Evolutionary conservation across 2,329 filamentous ascomycete genomes (phyloP).

Genomic region (Aspergillus proliferans): DNA sequence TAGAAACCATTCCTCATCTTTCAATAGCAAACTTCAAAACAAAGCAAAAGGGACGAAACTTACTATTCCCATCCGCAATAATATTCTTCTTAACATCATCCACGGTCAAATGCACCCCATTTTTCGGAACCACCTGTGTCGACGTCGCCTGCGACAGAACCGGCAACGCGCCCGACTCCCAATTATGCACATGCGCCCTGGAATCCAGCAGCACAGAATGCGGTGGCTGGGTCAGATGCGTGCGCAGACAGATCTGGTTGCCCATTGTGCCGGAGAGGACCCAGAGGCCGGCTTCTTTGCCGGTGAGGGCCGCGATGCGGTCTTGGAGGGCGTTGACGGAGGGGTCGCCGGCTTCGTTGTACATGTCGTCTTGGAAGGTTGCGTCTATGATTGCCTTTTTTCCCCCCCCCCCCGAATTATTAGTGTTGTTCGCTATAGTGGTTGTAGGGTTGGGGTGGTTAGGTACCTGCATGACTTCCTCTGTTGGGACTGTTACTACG

Average conservation of each 20-base stretch:
- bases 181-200: slow-evolving; percentile 28
- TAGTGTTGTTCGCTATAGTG: neutral
- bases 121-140: slow-evolving; percentile 22
- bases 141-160: slow-evolving; percentile 28
- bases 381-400: slow-evolving; percentile 14
- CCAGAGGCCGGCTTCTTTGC: slow-evolving; percentile 29
- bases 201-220: slow-evolving; percentile 29
- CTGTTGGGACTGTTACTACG: slow-evolving; percentile 22
- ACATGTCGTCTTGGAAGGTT: slow-evolving; percentile 31
- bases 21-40: neutral
- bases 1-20: neutral
- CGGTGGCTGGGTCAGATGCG: slow-evolving; percentile 27
- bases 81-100: slow-evolving; percentile 27
- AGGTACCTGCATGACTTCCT: slow-evolving; percentile 21
- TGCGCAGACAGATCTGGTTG: slow-evolving; percentile 33
- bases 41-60: slow-evolving; percentile 1
- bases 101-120: slow-evolving; percentile 29
- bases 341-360: slow-evolving; percentile 24
- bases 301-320: slow-evolving; percentile 24
- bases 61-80: slow-evolving; percentile 21
- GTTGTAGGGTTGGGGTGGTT: neutral
- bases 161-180: slow-evolving; percentile 25
- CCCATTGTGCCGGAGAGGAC: slow-evolving; percentile 35
- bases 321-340: slow-evolving; percentile 24
- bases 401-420: no score